Evolutionary conservation across 2,329 filamentous ascomycete species (phyloP).

Genomic region (Lasiodiplodia hormozganensis): DNA sequence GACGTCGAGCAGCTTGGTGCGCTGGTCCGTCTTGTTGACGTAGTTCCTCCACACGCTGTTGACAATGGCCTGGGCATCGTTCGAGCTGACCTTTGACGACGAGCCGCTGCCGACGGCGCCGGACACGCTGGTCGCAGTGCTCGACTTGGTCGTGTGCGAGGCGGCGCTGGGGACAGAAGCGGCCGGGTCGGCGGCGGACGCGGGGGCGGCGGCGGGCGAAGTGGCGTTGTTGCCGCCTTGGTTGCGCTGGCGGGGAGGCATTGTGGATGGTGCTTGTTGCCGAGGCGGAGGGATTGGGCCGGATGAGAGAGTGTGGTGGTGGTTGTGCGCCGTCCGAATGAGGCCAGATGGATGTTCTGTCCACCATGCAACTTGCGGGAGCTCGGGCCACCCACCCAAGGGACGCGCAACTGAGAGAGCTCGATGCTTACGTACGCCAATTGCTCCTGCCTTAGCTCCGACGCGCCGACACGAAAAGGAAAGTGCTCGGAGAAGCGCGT

Average conservation of each 20-base stretch:
- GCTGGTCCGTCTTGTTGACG: constrained; percentile 79
- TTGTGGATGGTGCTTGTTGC: constrained; percentile 13
- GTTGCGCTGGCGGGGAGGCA: constrained; percentile 28
- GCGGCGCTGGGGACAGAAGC: constrained; percentile 34
- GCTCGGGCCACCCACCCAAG: constrained; percentile 27
- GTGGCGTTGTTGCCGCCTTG: constrained; percentile 20
- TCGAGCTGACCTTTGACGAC: constrained; percentile 40
- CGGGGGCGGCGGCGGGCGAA: constrained; percentile 28
- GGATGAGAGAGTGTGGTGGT: constrained; percentile 33
- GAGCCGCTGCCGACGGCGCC: constrained; percentile 25
- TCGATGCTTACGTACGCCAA: constrained; percentile 12
- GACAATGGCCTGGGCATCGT: constrained; percentile 64
- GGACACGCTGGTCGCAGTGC: constrained; percentile 31
- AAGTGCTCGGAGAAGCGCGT: constrained; percentile 3
- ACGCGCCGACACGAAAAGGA: background rate
- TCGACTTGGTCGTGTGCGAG: constrained; percentile 24
- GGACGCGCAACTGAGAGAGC: constrained; percentile 18
- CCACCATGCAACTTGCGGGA: background rate
- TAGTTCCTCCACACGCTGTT: constrained; percentile 80
- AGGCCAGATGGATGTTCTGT: constrained; percentile 28
- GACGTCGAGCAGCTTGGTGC: constrained; percentile 87
- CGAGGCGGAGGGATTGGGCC: background rate
- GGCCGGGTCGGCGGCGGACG: constrained; percentile 33
- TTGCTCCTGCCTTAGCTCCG: background rate
- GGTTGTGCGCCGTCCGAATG: constrained; percentile 13